Percentiles rank a stretch among this genome's conserved stretches.
These are phyloP conservation scores for Eudorina sp. DNA, from an alignment of 139 green algal genomes.

Conservation along the genomic window DNA sequence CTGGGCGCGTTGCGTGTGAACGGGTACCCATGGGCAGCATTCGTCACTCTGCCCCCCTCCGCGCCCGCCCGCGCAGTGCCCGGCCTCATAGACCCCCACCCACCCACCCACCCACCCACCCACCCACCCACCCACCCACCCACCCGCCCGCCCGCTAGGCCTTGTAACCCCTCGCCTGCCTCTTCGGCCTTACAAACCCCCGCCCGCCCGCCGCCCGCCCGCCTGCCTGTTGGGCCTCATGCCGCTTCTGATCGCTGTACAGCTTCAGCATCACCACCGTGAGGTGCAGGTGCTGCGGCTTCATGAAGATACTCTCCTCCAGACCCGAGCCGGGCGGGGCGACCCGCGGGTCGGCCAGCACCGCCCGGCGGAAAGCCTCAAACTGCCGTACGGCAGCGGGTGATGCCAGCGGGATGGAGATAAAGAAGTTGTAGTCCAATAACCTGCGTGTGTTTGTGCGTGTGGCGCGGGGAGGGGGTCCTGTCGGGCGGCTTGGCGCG, in stretches of 20 bases:
- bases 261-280: slow-evolving; percentile 79
- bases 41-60: no score
- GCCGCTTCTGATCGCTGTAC: slow-evolving; percentile 66
- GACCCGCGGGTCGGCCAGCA: slow-evolving; percentile 17
- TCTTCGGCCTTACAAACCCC: background rate
- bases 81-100: background rate
- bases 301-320: slow-evolving; percentile 36
- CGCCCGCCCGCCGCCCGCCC: background rate
- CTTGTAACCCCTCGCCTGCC: slow-evolving; percentile 34
- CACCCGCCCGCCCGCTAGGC: slow-evolving; percentile 34
- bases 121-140: background rate
- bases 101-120: background rate
- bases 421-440: slow-evolving; percentile 64
- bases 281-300: slow-evolving; percentile 66
- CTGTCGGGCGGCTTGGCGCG: no score
- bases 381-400: slow-evolving; percentile 46
- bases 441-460: no score
- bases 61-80: no score
- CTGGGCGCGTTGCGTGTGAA: no score
- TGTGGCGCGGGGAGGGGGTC: background rate
- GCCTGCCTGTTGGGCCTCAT: slow-evolving; percentile 51
- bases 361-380: slow-evolving; percentile 34
- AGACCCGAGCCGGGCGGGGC: background rate
- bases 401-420: slow-evolving; percentile 54
- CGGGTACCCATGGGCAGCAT: no score